phyloP scores from a whole-genome alignment of 306 rosid genomes.

The Lupinus albus region DNA sequence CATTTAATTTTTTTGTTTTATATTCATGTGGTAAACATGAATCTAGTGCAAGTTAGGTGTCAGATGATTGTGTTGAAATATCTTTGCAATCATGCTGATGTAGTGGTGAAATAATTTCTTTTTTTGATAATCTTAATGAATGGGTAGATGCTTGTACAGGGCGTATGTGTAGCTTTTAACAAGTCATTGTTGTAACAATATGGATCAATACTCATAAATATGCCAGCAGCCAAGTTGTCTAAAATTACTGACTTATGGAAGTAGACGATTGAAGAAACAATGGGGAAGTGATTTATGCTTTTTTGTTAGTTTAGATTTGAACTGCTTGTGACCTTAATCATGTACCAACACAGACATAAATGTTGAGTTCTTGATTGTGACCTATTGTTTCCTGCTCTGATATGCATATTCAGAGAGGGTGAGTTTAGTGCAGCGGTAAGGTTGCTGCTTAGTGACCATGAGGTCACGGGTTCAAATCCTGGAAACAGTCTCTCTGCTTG shows the following conservation, averaged over 20 bases:
- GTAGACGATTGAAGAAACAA: neutral
- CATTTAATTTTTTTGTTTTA: neutral
- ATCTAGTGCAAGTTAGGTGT: neutral
- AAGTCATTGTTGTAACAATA: neutral
- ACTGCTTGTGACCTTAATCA: neutral
- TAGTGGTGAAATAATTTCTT: neutral
- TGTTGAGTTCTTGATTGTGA: neutral
- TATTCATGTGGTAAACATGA: neutral
- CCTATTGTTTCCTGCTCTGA: neutral
- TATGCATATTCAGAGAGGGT: too few relatives aligned
- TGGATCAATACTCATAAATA: neutral
- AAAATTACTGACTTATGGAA: neutral
- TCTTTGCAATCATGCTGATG: neutral
- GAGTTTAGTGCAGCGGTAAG: too few relatives aligned
- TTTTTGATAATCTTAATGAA: neutral
- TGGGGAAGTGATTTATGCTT: neutral
- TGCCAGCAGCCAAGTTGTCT: neutral
- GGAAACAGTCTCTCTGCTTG: too few relatives aligned
- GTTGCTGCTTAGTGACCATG: too few relatives aligned
- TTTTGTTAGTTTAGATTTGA: neutral
- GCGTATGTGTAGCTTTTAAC: neutral
- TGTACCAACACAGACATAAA: neutral
- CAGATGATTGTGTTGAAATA: neutral
- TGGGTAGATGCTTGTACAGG: neutral
- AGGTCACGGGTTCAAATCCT: too few relatives aligned